These are phyloP conservation scores for Aureoboletus auriporus DNA, from an alignment of 768 basidiomycete species.

Conservation along the genomic window DNA sequence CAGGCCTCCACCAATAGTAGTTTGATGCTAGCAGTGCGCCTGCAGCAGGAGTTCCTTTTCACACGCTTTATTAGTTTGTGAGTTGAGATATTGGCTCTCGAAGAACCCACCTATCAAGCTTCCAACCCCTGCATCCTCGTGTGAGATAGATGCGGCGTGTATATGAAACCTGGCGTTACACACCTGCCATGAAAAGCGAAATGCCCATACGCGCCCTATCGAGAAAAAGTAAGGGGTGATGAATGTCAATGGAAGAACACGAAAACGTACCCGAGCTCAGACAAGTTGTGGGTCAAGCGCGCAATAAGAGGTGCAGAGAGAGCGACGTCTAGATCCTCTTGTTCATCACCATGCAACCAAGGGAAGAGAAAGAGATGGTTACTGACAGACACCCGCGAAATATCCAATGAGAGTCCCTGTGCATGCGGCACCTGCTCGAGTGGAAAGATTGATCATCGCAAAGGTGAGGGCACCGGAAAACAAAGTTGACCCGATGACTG, in stretches of 20 bases:
- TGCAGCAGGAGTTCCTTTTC: conserved; percentile 49
- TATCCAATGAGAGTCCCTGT: conserved; percentile 45
- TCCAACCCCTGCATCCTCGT: conserved; percentile 19
- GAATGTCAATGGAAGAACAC: not conserved
- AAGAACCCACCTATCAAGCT: conserved; percentile 18
- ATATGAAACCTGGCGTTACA: conserved; percentile 3
- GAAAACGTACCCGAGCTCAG: conserved; percentile 45
- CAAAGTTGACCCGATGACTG: conserved; percentile 36
- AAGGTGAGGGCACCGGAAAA: conserved; percentile 39
- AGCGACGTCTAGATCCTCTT: conserved; percentile 31
- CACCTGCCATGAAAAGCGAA: conserved; percentile 45
- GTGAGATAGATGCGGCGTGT: not conserved
- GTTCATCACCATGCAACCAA: not conserved
- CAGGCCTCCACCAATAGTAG: conserved; percentile 55
- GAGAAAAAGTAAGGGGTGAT: not conserved
- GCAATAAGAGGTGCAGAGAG: conserved; percentile 41
- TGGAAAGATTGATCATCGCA: conserved; percentile 37
- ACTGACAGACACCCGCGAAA: conserved; percentile 44
- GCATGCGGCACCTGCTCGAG: conserved; percentile 33
- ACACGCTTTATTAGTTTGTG: conserved; percentile 18
- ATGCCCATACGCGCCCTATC: conserved; percentile 41
- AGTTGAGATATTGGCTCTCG: not conserved
- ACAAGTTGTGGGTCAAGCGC: conserved; percentile 37
- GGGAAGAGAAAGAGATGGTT: not conserved
- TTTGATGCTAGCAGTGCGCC: conserved; percentile 50